Evolutionary conservation across 257 asterid genomes (phyloP).

Genomic region (Verbascum thapsus): DNA sequence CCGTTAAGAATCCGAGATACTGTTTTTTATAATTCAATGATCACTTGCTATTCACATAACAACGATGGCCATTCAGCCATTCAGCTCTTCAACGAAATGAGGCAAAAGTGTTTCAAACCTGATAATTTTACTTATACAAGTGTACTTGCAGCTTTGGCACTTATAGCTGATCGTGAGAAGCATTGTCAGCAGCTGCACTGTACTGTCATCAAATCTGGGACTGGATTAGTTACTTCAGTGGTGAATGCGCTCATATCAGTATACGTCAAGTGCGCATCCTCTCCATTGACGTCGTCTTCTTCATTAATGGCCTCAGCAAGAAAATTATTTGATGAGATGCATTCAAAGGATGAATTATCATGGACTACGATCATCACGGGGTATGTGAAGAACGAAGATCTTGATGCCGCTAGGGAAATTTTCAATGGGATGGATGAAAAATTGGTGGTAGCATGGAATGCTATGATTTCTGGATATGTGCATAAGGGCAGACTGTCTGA

Average conservation of each 20-base stretch:
- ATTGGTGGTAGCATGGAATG: constrained; percentile 72
- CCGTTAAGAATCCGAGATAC: constrained; percentile 56
- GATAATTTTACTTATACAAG: constrained; percentile 63
- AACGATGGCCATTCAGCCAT: constrained; percentile 60
- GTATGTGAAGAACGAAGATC: constrained; percentile 59
- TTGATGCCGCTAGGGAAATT: constrained; percentile 58
- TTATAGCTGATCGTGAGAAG: constrained; percentile 53
- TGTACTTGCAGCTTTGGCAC: constrained; percentile 54
- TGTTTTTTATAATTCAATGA: constrained; percentile 58
- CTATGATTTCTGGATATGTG: constrained; percentile 76
- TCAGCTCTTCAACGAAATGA: constrained; percentile 56
- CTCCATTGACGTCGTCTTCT: constrained; percentile 44
- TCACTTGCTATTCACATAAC: constrained; percentile 59
- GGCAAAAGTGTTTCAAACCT: constrained; percentile 39
- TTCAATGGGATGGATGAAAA: constrained; percentile 66
- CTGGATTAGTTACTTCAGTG: constrained; percentile 49
- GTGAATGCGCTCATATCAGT: constrained; percentile 60
- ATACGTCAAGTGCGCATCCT: constrained; percentile 67
- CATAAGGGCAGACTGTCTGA: constrained; percentile 54
- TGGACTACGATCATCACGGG: constrained; percentile 81
- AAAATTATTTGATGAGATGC: constrained; percentile 55
- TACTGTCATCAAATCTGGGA: constrained; percentile 58
- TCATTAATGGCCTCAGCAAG: constrained; percentile 54
- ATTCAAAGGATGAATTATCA: constrained; percentile 53
- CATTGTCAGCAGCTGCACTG: constrained; percentile 69